phyloP scores from a whole-genome alignment of 257 asterid species.

The Primulina eburnea region DNA sequence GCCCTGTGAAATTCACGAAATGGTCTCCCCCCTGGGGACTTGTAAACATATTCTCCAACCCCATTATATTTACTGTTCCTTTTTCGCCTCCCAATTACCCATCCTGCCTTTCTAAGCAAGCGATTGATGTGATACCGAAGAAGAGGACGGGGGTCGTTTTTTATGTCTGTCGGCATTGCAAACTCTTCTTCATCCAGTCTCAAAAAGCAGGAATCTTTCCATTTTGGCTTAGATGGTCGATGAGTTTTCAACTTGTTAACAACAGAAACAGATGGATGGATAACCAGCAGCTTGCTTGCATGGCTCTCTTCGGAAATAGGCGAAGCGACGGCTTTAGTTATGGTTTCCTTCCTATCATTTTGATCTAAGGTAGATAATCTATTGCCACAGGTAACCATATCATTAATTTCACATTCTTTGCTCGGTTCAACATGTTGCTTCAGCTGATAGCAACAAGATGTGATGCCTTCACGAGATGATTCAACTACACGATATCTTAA shows the following conservation, averaged over 20 bases:
- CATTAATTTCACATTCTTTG: conserved; percentile 38
- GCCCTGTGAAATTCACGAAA: conserved; percentile 91
- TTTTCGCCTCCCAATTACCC: conserved; percentile 96
- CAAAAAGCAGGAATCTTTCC: conserved; percentile 89
- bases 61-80: conserved; percentile 72
- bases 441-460: conserved; percentile 50
- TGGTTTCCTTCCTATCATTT: conserved; percentile 49
- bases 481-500: conserved; percentile 63
- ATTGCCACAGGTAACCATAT: conserved; percentile 34
- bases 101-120: conserved; percentile 79
- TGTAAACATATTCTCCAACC: conserved; percentile 87
- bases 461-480: conserved; percentile 63
- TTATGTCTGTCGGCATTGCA: conserved; percentile 57
- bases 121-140: conserved; percentile 89
- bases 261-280: conserved; percentile 37
- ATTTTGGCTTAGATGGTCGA: conserved; percentile 63
- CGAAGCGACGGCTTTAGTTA: conserved; percentile 47
- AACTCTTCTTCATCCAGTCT: conserved; percentile 70
- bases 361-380: conserved; percentile 39
- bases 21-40: conserved; percentile 91
- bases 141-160: conserved; percentile 94
- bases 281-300: conserved; percentile 58
- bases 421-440: conserved; percentile 33
- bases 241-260: conserved; percentile 35
- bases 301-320: conserved; percentile 92